phyloP scores from a whole-genome alignment of 768 basidiomycete species.

The Leccinum sublutescens region DNA sequence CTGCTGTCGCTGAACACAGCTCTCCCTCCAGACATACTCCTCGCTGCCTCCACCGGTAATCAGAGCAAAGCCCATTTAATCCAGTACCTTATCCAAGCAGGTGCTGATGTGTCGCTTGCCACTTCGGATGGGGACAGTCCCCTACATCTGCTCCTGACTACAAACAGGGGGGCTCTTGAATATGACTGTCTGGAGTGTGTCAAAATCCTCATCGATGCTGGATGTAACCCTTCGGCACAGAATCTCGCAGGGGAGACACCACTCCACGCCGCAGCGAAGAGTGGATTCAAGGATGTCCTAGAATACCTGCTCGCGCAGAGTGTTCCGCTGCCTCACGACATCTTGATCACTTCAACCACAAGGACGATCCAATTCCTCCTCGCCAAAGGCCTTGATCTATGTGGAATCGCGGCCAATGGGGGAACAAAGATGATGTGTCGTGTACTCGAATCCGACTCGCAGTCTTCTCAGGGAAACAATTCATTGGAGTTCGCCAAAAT shows the following conservation, averaged over 20 bases:
- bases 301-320: background rate
- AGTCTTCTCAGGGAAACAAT: too few species aligned
- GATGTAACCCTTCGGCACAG: background rate
- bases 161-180: too few species aligned
- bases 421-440: background rate
- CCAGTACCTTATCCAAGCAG: background rate
- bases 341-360: background rate
- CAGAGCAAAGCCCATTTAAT: background rate
- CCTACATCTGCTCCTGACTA: background rate
- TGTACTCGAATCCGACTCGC: background rate
- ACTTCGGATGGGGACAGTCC: background rate
- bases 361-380: background rate
- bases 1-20: background rate
- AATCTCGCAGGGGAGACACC: background rate
- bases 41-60: background rate
- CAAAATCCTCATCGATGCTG: constrained; percentile 4
- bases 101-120: background rate
- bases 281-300: background rate
- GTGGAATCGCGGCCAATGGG: background rate
- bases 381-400: background rate
- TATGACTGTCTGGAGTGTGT: background rate
- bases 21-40: background rate
- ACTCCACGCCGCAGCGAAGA: background rate
- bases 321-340: background rate
- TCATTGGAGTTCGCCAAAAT: background rate